Conservation (phyloP, 1,284 basidiomycete species). For the Cryptococcus amylolentus region DNA sequence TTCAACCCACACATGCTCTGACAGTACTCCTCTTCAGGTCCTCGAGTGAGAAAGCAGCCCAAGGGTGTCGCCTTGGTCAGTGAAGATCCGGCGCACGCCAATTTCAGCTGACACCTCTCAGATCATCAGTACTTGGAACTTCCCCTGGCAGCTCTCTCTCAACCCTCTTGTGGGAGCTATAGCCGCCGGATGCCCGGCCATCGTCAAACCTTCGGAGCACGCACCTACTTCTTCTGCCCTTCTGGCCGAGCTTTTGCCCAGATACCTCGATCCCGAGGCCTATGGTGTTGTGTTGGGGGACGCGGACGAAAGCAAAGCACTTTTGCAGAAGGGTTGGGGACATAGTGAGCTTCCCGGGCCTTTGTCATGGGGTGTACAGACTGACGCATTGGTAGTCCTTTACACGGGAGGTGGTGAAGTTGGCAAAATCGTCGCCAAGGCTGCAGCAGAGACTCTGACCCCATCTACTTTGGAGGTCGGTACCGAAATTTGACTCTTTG, state of each 20-base stretch:
- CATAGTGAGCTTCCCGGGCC: constrained; percentile 60
- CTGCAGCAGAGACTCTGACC: constrained; percentile 81
- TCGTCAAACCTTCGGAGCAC: constrained; percentile 77
- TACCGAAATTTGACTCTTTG: background rate
- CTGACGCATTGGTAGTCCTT: constrained; percentile 58
- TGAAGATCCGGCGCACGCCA: background rate
- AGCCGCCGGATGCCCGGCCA: constrained; percentile 70
- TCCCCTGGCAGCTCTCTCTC: constrained; percentile 56
- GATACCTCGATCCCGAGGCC: constrained; percentile 74
- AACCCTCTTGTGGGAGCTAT: constrained; percentile 68
- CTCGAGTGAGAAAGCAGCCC: constrained; percentile 66
- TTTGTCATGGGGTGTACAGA: background rate
- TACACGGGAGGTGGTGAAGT: constrained; percentile 69
- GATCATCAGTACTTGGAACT: constrained; percentile 55
- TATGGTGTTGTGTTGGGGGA: constrained; percentile 72
- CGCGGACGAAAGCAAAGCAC: constrained; percentile 67
- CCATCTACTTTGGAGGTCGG: constrained; percentile 67
- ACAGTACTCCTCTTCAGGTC: constrained; percentile 51
- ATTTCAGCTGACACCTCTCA: constrained; percentile 4
- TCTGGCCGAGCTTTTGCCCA: constrained; percentile 67
- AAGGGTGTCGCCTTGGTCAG: constrained; percentile 68
- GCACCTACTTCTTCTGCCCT: constrained; percentile 63
- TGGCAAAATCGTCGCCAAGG: constrained; percentile 70
- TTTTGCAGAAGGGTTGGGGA: constrained; percentile 80
- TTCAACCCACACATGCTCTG: background rate